Evolutionary conservation across 176 grass and related monocot genomes (phyloP).

Genomic region (bread wheat (Triticum aestivum)): IWGSC_CS_RefSeq_v2.1 NC_057796.1:460008225-460008724

Average conservation of each 20-base stretch:
- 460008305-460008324: constrained; percentile 42
- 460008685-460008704: constrained; percentile 54
- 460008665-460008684: constrained; percentile 45
- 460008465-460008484: constrained; percentile 62
- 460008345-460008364: constrained; percentile 59
- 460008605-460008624: constrained; percentile 41
- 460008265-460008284: constrained; percentile 54
- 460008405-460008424: constrained; percentile 55
- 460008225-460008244: constrained; percentile 46
- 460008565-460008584: constrained; percentile 71
- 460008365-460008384: constrained; percentile 74
- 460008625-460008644: constrained; percentile 44
- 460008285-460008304: constrained; percentile 38
- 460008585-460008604: constrained; percentile 67
- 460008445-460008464: constrained; percentile 55
- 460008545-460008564: constrained; percentile 39
- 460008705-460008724: constrained; percentile 48
- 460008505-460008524: constrained; percentile 90
- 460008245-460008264: constrained; percentile 52
- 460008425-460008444: constrained; percentile 54
- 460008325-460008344: constrained; percentile 65
- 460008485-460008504: constrained; percentile 61
- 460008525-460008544: constrained; percentile 60
- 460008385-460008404: constrained; percentile 53
- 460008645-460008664: neutral